These are phyloP conservation scores for Cadophora luteo-olivacea DNA, from an alignment of 2,329 filamentous ascomycete genomes.

Conservation along the genomic window DNA sequence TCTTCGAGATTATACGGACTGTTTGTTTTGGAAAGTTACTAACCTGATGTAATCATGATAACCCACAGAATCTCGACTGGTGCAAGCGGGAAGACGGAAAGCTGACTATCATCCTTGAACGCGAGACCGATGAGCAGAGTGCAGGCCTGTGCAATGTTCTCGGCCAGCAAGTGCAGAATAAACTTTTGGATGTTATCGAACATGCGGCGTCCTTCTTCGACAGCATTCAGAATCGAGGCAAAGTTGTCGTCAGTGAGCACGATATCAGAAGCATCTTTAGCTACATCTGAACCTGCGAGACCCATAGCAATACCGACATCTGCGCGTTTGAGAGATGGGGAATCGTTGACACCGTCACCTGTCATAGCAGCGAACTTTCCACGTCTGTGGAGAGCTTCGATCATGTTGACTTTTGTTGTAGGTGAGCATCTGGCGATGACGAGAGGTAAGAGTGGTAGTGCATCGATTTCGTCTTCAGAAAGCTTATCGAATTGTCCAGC, in stretches of 20 bases:
- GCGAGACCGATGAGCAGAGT: conserved; percentile 81
- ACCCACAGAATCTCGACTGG: conserved; percentile 92
- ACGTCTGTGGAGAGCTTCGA: conserved; percentile 84
- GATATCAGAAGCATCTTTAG: conserved; percentile 67
- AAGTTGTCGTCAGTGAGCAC: conserved; percentile 76
- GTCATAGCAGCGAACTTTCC: conserved; percentile 66
- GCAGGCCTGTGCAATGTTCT: conserved; percentile 85
- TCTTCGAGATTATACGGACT: no score
- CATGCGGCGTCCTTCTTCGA: conserved; percentile 75
- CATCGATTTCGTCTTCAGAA: conserved; percentile 76
- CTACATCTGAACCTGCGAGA: conserved; percentile 66
- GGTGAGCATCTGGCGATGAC: conserved; percentile 87
- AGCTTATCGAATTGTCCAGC: conserved; percentile 81
- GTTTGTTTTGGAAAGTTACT: neutral
- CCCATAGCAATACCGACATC: conserved; percentile 73
- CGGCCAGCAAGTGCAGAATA: conserved; percentile 64
- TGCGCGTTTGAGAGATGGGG: conserved; percentile 61
- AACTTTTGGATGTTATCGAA: conserved; percentile 82
- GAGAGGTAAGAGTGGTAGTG: conserved; percentile 76
- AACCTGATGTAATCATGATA: conserved; percentile 89
- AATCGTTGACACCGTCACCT: conserved; percentile 54
- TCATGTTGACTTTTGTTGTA: conserved; percentile 89
- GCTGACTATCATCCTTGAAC: conserved; percentile 74
- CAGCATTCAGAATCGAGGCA: conserved; percentile 72
- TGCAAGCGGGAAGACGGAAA: conserved; percentile 85